These are phyloP conservation scores for Ophiocordyceps camponoti-floridani DNA, from an alignment of 2,329 filamentous ascomycete genomes.

Conservation along the genomic window DNA sequence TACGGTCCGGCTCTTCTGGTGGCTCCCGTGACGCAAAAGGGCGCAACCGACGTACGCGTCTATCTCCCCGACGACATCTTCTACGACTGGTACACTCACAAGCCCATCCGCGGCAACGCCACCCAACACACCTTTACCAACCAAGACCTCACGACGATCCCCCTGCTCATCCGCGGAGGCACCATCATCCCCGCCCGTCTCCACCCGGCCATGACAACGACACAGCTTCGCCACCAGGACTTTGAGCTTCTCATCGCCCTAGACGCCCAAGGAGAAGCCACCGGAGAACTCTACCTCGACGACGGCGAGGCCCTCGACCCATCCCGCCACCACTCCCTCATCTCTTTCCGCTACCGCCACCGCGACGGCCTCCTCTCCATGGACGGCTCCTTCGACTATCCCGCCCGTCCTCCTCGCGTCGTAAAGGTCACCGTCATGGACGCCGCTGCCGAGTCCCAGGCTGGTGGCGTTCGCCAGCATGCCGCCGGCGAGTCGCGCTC, in stretches of 20 bases:
- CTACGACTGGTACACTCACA: slow-evolving; percentile 34
- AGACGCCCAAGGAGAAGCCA: slow-evolving; percentile 40
- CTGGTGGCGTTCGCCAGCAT: neutral
- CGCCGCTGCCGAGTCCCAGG: neutral
- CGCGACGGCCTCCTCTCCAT: slow-evolving; percentile 29
- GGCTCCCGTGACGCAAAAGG: slow-evolving; percentile 27
- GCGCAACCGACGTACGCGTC: slow-evolving; percentile 22
- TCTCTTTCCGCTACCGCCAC: slow-evolving; percentile 39
- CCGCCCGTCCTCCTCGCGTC: slow-evolving; percentile 21
- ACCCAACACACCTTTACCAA: slow-evolving; percentile 14
- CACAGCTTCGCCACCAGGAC: slow-evolving; percentile 40
- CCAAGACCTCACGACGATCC: slow-evolving; percentile 30
- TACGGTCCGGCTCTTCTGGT: slow-evolving; percentile 30
- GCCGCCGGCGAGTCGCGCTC: neutral
- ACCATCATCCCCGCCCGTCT: slow-evolving; percentile 43
- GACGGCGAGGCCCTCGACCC: slow-evolving; percentile 55
- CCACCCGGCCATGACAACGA: slow-evolving; percentile 42
- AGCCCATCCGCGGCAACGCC: slow-evolving; percentile 21
- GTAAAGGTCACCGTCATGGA: slow-evolving; percentile 33
- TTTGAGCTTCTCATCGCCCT: slow-evolving; percentile 59
- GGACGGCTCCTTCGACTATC: slow-evolving; percentile 35
- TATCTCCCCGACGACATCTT: slow-evolving; percentile 32
- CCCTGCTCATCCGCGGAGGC: slow-evolving; percentile 50
- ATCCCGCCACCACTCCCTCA: slow-evolving; percentile 25
- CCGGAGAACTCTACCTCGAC: slow-evolving; percentile 56